Conservation (phyloP, 345 rosid species). For the Eucalyptus camaldulensis region DNA sequence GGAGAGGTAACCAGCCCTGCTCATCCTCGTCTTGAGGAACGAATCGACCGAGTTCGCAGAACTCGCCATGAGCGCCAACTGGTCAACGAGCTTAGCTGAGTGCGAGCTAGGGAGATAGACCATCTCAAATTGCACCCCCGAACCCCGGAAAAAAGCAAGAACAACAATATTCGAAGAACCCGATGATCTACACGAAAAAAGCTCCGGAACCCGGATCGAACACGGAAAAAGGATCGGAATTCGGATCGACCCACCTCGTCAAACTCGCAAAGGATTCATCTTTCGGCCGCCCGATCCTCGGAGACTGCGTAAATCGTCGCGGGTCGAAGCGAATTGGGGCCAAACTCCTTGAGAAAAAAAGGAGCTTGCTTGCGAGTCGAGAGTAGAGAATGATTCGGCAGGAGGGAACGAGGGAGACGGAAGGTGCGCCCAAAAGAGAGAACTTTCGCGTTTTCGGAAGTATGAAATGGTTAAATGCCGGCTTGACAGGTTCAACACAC, state of each 20-base stretch:
- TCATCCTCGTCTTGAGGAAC: conserved; percentile 24
- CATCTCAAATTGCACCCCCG: conserved; percentile 48
- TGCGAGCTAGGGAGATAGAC: conserved; percentile 68
- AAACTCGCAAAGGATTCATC: not conserved
- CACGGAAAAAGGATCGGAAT: conserved; percentile 2
- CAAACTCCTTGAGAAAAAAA: not conserved
- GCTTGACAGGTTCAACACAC: not conserved
- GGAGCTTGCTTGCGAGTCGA: not conserved
- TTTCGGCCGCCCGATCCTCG: not conserved
- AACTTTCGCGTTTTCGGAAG: not conserved
- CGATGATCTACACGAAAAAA: not conserved
- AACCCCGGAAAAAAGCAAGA: not conserved
- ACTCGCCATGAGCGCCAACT: conserved; percentile 45
- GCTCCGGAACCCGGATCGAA: conserved; percentile 6
- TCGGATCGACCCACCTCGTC: conserved; percentile 30
- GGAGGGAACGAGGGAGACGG: not conserved
- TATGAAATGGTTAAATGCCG: not conserved
- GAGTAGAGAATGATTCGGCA: not conserved
- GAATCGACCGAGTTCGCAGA: conserved; percentile 34
- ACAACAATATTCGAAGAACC: not conserved
- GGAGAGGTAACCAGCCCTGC: conserved; percentile 1
- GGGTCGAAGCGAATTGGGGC: not conserved
- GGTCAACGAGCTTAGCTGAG: conserved; percentile 77
- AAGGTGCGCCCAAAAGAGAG: not conserved
- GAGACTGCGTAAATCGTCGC: not conserved